These are phyloP conservation scores for Blakeslea trispora DNA, from an alignment of 371 early-diverging fungal species.

Conservation along the genomic window DNA sequence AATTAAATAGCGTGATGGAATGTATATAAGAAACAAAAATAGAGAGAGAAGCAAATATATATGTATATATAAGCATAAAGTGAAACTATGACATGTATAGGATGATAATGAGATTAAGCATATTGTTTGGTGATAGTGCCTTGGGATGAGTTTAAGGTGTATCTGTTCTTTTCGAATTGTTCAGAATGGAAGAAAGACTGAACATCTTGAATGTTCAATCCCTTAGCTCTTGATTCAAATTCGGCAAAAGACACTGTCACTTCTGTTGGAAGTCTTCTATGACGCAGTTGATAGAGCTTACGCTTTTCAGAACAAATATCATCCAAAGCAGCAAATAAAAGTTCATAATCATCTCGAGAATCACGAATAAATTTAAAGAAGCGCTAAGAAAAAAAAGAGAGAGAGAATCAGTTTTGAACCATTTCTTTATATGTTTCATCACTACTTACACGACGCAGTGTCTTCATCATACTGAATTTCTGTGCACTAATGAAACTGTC, in stretches of 20 bases:
- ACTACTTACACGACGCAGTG: constrained; percentile 62
- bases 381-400: constrained; percentile 38
- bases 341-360: constrained; percentile 79
- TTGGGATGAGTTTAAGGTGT: constrained; percentile 33
- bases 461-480: constrained; percentile 91
- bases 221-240: constrained; percentile 53
- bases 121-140: constrained; percentile 22
- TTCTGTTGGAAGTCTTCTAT: constrained; percentile 56
- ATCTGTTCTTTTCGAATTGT: constrained; percentile 44
- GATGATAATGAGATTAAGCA: no score
- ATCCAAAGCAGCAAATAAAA: constrained; percentile 74
- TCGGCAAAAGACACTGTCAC: constrained; percentile 65
- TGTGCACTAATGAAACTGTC: constrained; percentile 97
- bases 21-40: no score
- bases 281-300: constrained; percentile 66
- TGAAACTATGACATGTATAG: no score
- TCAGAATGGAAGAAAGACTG: constrained; percentile 59
- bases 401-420: constrained; percentile 1
- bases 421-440: background rate
- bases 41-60: no score
- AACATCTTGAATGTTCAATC: constrained; percentile 65
- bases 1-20: no score
- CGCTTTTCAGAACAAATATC: constrained; percentile 77
- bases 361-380: constrained; percentile 86
- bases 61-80: no score